Percentiles rank a stretch among this genome's conserved stretches.
These are phyloP conservation scores for Mucor indicus DNA, from an alignment of 371 early-diverging fungal genomes.

Conservation along the genomic window DNA sequence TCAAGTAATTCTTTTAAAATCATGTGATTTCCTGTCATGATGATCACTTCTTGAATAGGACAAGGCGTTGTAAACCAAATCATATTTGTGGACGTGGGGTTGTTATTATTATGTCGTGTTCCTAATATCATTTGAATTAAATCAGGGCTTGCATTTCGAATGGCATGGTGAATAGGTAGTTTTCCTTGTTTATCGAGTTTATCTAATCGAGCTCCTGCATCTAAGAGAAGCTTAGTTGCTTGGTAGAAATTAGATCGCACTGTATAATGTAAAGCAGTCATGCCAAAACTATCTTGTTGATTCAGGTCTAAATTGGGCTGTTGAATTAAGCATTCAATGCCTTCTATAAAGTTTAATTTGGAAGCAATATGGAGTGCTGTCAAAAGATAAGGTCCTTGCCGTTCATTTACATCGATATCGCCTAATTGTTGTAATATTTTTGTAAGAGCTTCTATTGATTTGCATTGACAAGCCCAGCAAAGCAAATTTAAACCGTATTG, in stretches of 20 bases:
- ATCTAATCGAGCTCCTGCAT: constrained; percentile 30
- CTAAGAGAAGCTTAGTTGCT: constrained; percentile 14
- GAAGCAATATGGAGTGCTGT: constrained; percentile 37
- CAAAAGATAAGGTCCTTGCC: constrained; percentile 34
- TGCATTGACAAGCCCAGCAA: constrained; percentile 16
- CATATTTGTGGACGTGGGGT: constrained; percentile 1
- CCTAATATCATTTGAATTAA: constrained; percentile 61
- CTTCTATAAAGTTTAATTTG: constrained; percentile 2
- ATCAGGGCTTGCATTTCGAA: constrained; percentile 20
- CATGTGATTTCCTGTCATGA: constrained; percentile 22
- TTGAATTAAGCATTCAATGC: constrained; percentile 5
- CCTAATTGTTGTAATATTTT: constrained; percentile 23
- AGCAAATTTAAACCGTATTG: constrained; percentile 1
- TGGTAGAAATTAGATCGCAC: constrained; percentile 9
- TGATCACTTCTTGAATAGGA: constrained; percentile 15
- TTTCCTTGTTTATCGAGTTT: constrained; percentile 60
- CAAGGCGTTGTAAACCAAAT: not conserved
- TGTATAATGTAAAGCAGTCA: constrained; percentile 39
- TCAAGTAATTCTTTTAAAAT: constrained; percentile 14
- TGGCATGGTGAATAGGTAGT: constrained; percentile 52
- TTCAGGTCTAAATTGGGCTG: constrained; percentile 45
- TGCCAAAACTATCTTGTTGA: constrained; percentile 59
- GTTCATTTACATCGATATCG: constrained; percentile 27
- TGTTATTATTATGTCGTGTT: constrained; percentile 5
- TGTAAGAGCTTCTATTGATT: constrained; percentile 3